Evolutionary conservation across 164 flowering plant species (phyloP), one percentile per base, ranked within the genome.

Genomic region (Malania oleifera): DNA sequence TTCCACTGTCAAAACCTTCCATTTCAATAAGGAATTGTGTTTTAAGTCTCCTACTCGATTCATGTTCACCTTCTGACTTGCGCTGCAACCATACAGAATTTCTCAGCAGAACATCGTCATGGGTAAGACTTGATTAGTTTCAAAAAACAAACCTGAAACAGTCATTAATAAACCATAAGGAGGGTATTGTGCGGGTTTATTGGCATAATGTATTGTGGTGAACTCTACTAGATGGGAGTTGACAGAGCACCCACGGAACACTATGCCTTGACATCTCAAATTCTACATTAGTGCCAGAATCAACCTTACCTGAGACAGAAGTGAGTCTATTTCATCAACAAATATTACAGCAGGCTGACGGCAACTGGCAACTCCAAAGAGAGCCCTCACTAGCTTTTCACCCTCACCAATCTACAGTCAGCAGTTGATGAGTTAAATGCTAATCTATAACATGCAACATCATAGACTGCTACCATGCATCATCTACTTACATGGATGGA

Each of bases 271-370:
- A 1, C 14, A 46, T 23, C 22, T 46, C 25, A 46, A 46, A 8
- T 20, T 22, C 26, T 46, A 10, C 12, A 7, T 31, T 7, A 23
- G 18, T 12, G 45, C 20, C 9, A 60, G 63, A 52, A 61, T n/a
- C 38, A 24, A 60, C 38, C 60, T 61, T 66, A 93, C 99, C 96
- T 95, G 96, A 56, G 97, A 91, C 17, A 91, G 78, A 66, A 95
- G 96, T 8, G 99, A 95, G 67, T 95, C 99, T 58, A 91, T 87
- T 79, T 91, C 97, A 75, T 95, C 97, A 56, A 95, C 99, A 77
- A 95, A 95, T 61, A 95, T 95, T 26, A 95, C 99, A 71, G 97
- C 99, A 59, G 99, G 99, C 77, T 91, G 99, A 47, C 97, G 99
- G 69, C 99, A 95, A 71, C 93, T 74, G 29, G 99, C 99, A 73